Base-by-base conservation (phyloP, 192 early-diverging fungal genomes). In the Mortierella claussenii region DNA sequence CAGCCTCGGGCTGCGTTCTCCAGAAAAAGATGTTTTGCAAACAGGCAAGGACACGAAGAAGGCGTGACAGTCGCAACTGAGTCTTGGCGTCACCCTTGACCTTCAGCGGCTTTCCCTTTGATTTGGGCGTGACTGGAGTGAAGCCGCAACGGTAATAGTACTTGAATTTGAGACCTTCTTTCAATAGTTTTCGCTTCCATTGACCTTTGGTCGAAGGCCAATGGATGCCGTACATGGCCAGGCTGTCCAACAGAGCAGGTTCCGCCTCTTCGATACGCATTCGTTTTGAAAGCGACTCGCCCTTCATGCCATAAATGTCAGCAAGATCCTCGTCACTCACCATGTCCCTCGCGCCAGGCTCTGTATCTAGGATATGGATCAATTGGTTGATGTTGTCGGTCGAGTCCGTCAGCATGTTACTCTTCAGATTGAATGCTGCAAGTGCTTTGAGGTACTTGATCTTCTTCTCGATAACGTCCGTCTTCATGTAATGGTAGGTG, bases 251-350 rank as follows among this genome's bases (percentile, higher is more conserved):
- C 4, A 71, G 37, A 2, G 69, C 64, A 4, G 76, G 67, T 21
- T 78, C 80, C 2, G 53, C 51, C 5, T 80, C 79, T 23, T 78
- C 79, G 7, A 85, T 65, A 6, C 55, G 52, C 80, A 82, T 85
- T 21, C 81, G 48, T 76, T 68, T 81, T 3, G 83, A 68, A 20
- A 76, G 68, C 34, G 79, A 79, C 18, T 70, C 55, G 43, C 83
- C 83, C 18, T 82, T 78, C 36, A 68, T 69, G 1, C 70, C 56
- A 30, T 82, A 85, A 11, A 85, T 79, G 24, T 85, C 79, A 15
- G 79, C 78, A 27, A 68, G 26, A 4, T 81, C 79, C 18, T 79
- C 56, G 1, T 59, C 32, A 44, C 79, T 79, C 48, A 79, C 63
- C 13, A 65, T 40, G 0, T 56, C 49, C 5, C 45, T 51, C 4